Base-by-base conservation (phyloP, 257 asterid genomes). In the Osmanthus fragrans region DNA sequence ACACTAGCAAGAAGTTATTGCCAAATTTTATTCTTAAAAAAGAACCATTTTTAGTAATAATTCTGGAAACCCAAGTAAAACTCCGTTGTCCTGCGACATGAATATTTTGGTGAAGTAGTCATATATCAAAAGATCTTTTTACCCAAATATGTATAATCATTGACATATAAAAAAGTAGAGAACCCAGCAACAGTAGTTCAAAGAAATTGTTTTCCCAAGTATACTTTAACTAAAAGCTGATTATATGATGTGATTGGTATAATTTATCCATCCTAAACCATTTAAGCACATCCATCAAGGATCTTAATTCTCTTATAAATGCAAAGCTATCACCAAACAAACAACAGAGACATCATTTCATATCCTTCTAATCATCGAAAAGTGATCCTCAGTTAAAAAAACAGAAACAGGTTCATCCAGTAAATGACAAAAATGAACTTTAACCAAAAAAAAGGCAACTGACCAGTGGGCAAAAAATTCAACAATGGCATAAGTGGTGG, bases 391-490 rank as follows among this genome's bases (percentile, higher is more conserved):
- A 16, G 58, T 16, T 16, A 47, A 47, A 47, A 25, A 71, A 21
- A 27, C 42, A 71, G 36, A 36, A 2, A 69, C 64, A 49, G 21
- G 36, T 78, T 8, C 66, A 39, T 75, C 72, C 33, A 37, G 12
- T 60, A 72, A 45, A 69, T 21, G 40, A 10, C 73, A 47, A 29
- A 30, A 25, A 66, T n/a, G 9, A 21, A 34, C 16, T 69, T 16
- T 9, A 36, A 36, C 40, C 27, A 21, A 19, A 23, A 34, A 45
- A 16, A 27, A 73, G 23, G 15, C 64, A 78, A 91, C 83, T 76
- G 71, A 94, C 98, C 98, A 94, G 80, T 89, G 87, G 39, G 98
- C 98, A 78, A 86, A 94, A 88, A 94, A 94, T 81, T 94, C 97
- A 66, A 94, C 97, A 79, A 94, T 72, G 65, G 97, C 96, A 76